phyloP scores from a whole-genome alignment of 2,329 filamentous ascomycete species.

The Metarhizium robertsii region DNA sequence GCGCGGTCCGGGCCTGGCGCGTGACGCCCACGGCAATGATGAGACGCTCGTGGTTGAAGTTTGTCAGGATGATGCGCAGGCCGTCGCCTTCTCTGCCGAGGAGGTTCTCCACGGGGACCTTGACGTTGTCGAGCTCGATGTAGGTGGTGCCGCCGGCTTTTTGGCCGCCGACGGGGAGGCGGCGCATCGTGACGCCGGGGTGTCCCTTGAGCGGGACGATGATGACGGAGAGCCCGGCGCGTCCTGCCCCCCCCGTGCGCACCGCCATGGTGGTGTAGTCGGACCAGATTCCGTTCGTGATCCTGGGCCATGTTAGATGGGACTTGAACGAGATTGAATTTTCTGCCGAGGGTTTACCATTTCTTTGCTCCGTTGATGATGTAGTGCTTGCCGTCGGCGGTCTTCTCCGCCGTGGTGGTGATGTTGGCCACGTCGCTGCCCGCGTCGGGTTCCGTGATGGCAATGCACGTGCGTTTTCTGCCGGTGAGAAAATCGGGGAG shows the following conservation, averaged over 20 bases:
- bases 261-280: constrained; percentile 54
- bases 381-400: constrained; percentile 39
- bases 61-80: constrained; percentile 45
- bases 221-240: constrained; percentile 44
- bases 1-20: constrained; percentile 45
- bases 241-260: constrained; percentile 45
- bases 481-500: constrained; percentile 49
- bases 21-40: constrained; percentile 47
- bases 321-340: too few species aligned
- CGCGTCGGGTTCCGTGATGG: constrained; percentile 53
- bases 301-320: constrained; percentile 16
- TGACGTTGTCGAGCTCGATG: constrained; percentile 45
- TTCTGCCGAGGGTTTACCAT: constrained; percentile 27
- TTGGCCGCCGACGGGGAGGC: constrained; percentile 55
- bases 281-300: constrained; percentile 52
- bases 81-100: constrained; percentile 44
- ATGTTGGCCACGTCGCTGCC: constrained; percentile 58
- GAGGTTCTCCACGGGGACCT: constrained; percentile 31
- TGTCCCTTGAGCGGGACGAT: constrained; percentile 47
- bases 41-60: constrained; percentile 53
- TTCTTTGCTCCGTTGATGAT: constrained; percentile 58
- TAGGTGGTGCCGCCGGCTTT: constrained; percentile 52
- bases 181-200: constrained; percentile 38
- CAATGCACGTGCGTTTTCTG: constrained; percentile 52
- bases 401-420: constrained; percentile 44